phyloP scores from a whole-genome alignment of 2,329 filamentous ascomycete species.

The Colletotrichum acutatum region DNA sequence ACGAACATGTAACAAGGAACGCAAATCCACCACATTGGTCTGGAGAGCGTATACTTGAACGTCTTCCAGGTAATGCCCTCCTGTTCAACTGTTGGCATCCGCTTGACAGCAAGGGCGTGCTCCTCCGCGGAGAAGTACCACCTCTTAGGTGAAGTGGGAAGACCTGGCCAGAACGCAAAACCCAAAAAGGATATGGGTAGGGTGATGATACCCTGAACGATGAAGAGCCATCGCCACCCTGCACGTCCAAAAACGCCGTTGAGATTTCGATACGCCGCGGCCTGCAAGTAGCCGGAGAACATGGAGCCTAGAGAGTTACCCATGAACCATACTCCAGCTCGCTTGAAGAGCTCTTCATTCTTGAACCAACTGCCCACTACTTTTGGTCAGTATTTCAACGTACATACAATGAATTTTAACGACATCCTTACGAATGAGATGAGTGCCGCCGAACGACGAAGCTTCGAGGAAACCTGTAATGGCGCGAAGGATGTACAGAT shows the following conservation, averaged over 20 bases:
- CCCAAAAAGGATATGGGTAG: constrained; percentile 38
- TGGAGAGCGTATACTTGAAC: constrained; percentile 38
- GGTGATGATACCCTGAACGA: constrained; percentile 48
- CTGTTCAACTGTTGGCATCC: constrained; percentile 40
- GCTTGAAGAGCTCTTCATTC: constrained; percentile 56
- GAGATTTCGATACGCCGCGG: constrained; percentile 63
- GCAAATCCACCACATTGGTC: constrained; percentile 40
- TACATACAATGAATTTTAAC: constrained; percentile 41
- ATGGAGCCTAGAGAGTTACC: constrained; percentile 63
- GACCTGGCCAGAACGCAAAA: constrained; percentile 48
- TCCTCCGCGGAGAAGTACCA: constrained; percentile 44
- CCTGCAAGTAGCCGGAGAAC: constrained; percentile 67
- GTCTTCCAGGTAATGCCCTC: constrained; percentile 39
- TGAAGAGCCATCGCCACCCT: constrained; percentile 53
- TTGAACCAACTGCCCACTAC: constrained; percentile 58
- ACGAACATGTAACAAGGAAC: constrained; percentile 37
- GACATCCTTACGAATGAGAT: constrained; percentile 41
- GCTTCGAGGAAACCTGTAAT: constrained; percentile 39
- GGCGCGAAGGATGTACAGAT: constrained; percentile 40
- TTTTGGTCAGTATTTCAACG: constrained; percentile 42
- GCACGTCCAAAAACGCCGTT: constrained; percentile 56
- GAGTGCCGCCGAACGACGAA: constrained; percentile 42
- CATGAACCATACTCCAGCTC: constrained; percentile 59
- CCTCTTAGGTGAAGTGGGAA: constrained; percentile 42
- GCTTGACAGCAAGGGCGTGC: constrained; percentile 39